Conservation (phyloP, 306 rosid genomes). For the Vachellia collinsii region DNA sequence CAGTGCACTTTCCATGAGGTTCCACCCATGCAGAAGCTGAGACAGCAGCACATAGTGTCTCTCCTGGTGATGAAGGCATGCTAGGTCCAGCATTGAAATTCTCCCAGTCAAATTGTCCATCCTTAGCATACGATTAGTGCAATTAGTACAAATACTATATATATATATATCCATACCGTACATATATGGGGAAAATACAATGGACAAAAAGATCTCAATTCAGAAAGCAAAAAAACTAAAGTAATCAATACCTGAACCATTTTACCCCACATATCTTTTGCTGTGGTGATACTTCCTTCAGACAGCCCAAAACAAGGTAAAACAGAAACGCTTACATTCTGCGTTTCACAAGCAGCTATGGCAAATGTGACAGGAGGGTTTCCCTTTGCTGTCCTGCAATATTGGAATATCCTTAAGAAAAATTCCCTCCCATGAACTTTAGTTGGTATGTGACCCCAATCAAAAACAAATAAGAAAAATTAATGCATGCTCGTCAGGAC, state of each 20-base stretch:
- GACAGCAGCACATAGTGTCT: constrained; percentile 93
- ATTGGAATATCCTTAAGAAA: constrained; percentile 42
- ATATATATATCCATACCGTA: constrained; percentile 13
- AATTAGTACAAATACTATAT: constrained; percentile 36
- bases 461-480: neutral
- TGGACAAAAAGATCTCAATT: neutral
- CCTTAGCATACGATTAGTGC: constrained; percentile 54
- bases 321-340: constrained; percentile 91
- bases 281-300: constrained; percentile 70
- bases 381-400: constrained; percentile 87
- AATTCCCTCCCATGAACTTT: constrained; percentile 37
- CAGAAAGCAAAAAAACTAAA: constrained; percentile 25
- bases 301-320: constrained; percentile 89
- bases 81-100: constrained; percentile 80
- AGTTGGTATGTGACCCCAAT: constrained; percentile 28
- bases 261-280: constrained; percentile 83
- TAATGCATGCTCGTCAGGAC: constrained; percentile 9
- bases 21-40: constrained; percentile 98
- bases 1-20: constrained; percentile 97
- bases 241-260: constrained; percentile 74
- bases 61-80: constrained; percentile 90
- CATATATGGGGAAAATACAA: constrained; percentile 12
- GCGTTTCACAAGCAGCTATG: constrained; percentile 96
- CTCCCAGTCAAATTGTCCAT: constrained; percentile 85
- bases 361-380: constrained; percentile 93